These are phyloP conservation scores for Huntiella omanensis DNA, from an alignment of 2,329 filamentous ascomycete genomes.

Conservation along the genomic window DNA sequence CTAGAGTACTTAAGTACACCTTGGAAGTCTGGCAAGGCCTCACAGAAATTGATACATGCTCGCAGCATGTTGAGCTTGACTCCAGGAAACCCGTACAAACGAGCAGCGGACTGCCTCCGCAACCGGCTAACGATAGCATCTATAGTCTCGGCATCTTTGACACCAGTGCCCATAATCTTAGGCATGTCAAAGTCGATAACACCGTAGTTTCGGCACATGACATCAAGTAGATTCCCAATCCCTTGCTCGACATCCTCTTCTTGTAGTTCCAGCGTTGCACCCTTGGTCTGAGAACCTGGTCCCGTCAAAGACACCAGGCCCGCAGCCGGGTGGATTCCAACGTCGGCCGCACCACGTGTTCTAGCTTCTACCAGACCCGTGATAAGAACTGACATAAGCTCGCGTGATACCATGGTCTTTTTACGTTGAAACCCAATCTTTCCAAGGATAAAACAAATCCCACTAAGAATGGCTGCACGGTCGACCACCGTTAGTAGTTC, in stretches of 20 bases:
- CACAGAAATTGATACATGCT: conserved; percentile 82
- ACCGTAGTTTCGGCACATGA: conserved; percentile 44
- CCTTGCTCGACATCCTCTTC: conserved; percentile 48
- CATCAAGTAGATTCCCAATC: conserved; percentile 42
- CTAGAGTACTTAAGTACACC: conserved; percentile 80
- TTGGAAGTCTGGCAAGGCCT: conserved; percentile 78
- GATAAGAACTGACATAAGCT: conserved; percentile 67
- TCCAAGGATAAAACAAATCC: conserved; percentile 72
- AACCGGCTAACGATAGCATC: conserved; percentile 39
- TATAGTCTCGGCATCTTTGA: conserved; percentile 21
- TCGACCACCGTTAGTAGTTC: conserved; percentile 56
- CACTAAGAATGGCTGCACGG: conserved; percentile 60
- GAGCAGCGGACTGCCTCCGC: conserved; percentile 34
- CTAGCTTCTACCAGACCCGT: conserved; percentile 75
- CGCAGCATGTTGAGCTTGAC: conserved; percentile 76
- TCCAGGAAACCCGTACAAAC: conserved; percentile 57
- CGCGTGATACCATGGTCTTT: conserved; percentile 75
- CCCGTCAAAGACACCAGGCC: conserved; percentile 57
- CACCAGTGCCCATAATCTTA: conserved; percentile 12
- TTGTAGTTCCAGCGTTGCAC: conserved; percentile 32
- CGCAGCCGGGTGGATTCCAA: conserved; percentile 84
- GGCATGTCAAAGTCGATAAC: conserved; percentile 32
- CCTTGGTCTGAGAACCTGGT: conserved; percentile 28
- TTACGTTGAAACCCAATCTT: conserved; percentile 67
- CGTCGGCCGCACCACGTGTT: conserved; percentile 85